phyloP scores from a whole-genome alignment of 257 asterid species.

The Solanum clarkiae region DNA sequence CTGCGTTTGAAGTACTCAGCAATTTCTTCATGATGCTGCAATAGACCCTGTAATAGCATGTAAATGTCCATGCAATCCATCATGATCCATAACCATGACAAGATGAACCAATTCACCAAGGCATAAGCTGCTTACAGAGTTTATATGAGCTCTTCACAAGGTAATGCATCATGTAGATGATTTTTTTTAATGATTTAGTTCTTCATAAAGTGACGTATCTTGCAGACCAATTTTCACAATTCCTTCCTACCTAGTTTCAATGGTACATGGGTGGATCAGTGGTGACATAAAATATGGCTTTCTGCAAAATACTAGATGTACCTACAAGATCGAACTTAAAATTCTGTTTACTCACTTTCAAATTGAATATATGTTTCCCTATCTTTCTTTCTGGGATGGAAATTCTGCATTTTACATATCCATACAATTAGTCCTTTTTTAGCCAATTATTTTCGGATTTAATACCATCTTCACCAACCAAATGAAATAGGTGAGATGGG shows the following conservation, averaged over 20 bases:
- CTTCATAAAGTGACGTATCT: not conserved
- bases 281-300: not conserved
- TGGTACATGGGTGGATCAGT: not conserved
- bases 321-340: not conserved
- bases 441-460: not conserved
- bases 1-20: conserved; percentile 57
- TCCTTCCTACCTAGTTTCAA: not conserved
- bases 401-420: not conserved
- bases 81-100: not conserved
- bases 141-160: not conserved
- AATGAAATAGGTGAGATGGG: not conserved
- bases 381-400: not conserved
- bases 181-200: not conserved
- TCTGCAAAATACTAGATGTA: not conserved
- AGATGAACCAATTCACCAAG: not conserved
- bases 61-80: not conserved
- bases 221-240: not conserved
- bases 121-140: not conserved
- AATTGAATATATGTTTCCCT: not conserved
- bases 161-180: not conserved
- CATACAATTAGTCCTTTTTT: not conserved
- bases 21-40: conserved; percentile 71
- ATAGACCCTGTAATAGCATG: conserved; percentile 52
- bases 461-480: not conserved
- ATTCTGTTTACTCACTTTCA: not conserved